Evolutionary conservation across 352 stramenopile species (phyloP), one percentile per base, ranked within the genome.

Genomic region (Pythium pyrilobum): DNA sequence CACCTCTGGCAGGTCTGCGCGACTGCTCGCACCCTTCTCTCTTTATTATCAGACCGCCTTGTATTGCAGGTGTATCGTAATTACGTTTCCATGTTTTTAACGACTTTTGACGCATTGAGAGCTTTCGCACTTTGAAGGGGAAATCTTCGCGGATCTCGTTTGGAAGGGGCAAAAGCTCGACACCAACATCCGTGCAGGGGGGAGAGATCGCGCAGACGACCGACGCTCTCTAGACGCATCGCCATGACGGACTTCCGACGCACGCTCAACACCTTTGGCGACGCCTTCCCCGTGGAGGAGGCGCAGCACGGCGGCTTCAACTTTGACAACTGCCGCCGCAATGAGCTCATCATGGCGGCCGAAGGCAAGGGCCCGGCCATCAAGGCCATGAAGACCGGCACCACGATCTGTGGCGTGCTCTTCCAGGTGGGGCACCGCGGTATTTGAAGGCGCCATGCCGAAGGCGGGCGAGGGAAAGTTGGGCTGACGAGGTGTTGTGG

Each of bases 371-470:
- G 62, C 43, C 71, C 77, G 43, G 77, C 76, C 64, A 70, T 85
- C 54, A 92, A 89, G 69, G 72, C 66, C 52, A 88, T 63, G 59
- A 98, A 98, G 80, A 99, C 96, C 3, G 96, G 96, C 40, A 99
- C 96, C 10, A 99, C 95, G 46, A 99, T 99, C 67, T 79, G 92
- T 42, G 96, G 94, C 54, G 77, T 98, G 45, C 85, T 98, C n/a
- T 99, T 92, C 81, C 96, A 98, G 69, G 59, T 74, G 10, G 11
- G 52, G 20, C 2, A n/a, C n/a, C n/a, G n/a, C n/a, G n/a, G n/a
- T n/a, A n/a, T n/a, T n/a, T n/a, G n/a, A n/a, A n/a, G n/a, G n/a
- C n/a, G n/a, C n/a, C n/a, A n/a, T 20, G 12, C 21, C 39, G n/a
- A 16, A 1, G 28, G 39, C 6, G 5, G 2, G 2, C 12, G 10